Conservation (phyloP, 2,329 filamentous ascomycete genomes). For the Aspergillus sp. region DNA sequence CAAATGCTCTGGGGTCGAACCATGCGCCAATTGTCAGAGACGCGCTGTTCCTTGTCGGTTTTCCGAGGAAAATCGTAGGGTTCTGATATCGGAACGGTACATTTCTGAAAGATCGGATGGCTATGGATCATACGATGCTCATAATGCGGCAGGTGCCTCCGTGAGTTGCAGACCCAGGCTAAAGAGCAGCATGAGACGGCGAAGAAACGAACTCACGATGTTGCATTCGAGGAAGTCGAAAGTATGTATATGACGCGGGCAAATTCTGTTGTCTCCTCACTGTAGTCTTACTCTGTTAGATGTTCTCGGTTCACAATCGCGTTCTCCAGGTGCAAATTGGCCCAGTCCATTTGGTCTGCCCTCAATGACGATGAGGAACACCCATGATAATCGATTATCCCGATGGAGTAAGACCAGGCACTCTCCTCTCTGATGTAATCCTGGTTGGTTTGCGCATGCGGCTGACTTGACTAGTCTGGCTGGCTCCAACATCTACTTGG, state of each 20-base stretch:
- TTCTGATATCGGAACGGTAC: conserved; percentile 38
- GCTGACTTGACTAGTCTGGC: conserved; percentile 21
- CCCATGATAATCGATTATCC: conserved; percentile 13
- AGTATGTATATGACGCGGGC: neutral
- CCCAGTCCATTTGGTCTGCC: conserved; percentile 22
- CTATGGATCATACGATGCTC: neutral
- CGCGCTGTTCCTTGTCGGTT: conserved; percentile 35
- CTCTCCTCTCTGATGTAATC: conserved; percentile 8
- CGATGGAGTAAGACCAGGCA: conserved; percentile 41
- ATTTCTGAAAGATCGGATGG: neutral
- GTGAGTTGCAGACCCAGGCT: conserved; percentile 26
- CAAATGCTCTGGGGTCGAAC: conserved; percentile 43
- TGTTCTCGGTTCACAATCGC: neutral
- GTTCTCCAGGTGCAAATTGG: conserved; percentile 16
- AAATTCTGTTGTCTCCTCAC: neutral
- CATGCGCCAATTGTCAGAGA: conserved; percentile 33
- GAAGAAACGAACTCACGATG: conserved; percentile 33
- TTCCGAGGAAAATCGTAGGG: conserved; percentile 28
- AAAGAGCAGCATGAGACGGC: conserved; percentile 30
- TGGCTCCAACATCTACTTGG: conserved; percentile 27
- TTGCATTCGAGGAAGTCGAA: conserved; percentile 14
- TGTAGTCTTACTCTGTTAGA: neutral
- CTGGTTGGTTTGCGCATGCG: neutral
- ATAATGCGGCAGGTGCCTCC: conserved; percentile 14
- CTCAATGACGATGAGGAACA: conserved; percentile 18